Percentiles rank a stretch among this genome's conserved stretches.
Evolutionary conservation across 129 eudicot species (phyloP).

Genomic region (Escallonia rubra): DNA sequence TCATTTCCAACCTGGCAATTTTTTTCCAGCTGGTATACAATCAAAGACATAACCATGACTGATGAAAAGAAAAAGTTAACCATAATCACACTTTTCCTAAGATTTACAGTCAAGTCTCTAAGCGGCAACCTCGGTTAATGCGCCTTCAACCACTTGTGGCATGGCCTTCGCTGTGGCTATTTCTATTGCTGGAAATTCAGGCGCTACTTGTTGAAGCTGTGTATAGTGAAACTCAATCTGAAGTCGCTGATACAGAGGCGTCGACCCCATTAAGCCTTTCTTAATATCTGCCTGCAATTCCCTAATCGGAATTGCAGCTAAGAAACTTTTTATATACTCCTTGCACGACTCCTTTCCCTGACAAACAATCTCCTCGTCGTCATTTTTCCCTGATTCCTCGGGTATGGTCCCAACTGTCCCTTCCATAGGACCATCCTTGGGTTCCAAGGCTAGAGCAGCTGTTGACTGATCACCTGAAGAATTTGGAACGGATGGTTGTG

Average conservation of each 20-base stretch:
- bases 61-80: neutral
- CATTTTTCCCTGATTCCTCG: constrained; percentile 6
- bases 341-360: constrained; percentile 44
- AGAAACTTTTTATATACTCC: constrained; percentile 40
- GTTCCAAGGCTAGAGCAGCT: neutral
- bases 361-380: constrained; percentile 16
- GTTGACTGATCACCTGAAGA: neutral
- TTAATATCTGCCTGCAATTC: constrained; percentile 44
- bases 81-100: constrained; percentile 6
- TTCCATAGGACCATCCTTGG: constrained; percentile 10
- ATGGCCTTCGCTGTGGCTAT: neutral
- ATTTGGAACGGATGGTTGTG: neutral
- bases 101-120: constrained; percentile 8
- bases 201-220: constrained; percentile 8
- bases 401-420: constrained; percentile 1
- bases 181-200: neutral
- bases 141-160: neutral
- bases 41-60: neutral
- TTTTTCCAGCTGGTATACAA: too few relatives aligned
- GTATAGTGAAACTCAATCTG: constrained; percentile 55
- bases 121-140: constrained; percentile 7
- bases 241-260: constrained; percentile 40
- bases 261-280: constrained; percentile 38
- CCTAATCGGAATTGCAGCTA: constrained; percentile 53
- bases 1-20: too few relatives aligned